Base-by-base conservation (phyloP, 352 stramenopile species). In the Phytophthora multivora region DNA sequence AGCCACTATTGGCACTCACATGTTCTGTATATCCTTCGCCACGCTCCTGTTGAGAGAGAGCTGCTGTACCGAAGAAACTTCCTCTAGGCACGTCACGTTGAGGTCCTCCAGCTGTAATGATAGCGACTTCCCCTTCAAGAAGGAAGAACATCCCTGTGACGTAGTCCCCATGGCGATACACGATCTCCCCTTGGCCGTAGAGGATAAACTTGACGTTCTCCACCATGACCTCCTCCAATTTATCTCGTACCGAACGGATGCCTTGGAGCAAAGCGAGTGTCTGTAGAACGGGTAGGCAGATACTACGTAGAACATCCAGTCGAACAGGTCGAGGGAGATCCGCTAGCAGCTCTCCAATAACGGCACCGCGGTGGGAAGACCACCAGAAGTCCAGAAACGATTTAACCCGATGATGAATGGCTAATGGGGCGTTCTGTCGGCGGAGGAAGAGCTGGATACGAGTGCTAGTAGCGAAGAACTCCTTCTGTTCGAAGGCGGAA, bases 341-440 rank as follows among this genome's bases (percentile, higher is more conserved):
- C 8, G 70, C 56, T 0, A 89, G 53, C 1, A 89, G 48, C 9
- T 87, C 73, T 6, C 66, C 67, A 7, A 77, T 78, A 5, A 77
- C 70, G 0, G 80, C 80, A 11, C 80, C 80, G 1, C 80, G 77
- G 45, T 88, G 80, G 0, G 75, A 77, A 1, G 75, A 84, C 80
- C 80, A 89, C 80, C 80, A 89, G 58, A 85, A 89, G 46, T 89
- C 80, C 12, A 89, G 47, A 43, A 88, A 89, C 0, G 80, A 71
- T 31, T 86, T 80, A 3, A 86, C 77, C 0, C 80, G 77, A 7
- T 81, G 71, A 12, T 86, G 66, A 26, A 89, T 73, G 0, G 52
- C 56, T 5, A 77, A 39, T 11, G 80, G 75, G 0, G 75, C 77
- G 7, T 76, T 86, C 36, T 89, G 80, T 0, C 75, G 72, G 4